Conservation (phyloP, 108 stramenopile genomes). For the Pelagomonas calceolata region DNA sequence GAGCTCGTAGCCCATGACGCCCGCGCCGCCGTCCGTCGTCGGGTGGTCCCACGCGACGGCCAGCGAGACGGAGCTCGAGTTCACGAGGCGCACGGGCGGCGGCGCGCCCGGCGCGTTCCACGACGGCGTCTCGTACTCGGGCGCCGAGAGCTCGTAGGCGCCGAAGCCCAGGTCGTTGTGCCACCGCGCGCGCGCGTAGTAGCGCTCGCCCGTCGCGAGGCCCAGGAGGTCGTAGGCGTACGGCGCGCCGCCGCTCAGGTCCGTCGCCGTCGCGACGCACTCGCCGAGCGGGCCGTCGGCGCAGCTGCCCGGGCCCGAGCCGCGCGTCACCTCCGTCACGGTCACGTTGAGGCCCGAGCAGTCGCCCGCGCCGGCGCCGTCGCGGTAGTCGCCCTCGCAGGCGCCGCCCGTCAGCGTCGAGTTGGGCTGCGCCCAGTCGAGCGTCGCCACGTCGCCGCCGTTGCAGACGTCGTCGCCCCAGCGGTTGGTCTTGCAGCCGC, state of each 20-base stretch:
- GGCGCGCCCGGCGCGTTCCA: conserved; percentile 56
- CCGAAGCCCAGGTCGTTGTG: conserved; percentile 33
- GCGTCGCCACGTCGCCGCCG: conserved; percentile 44
- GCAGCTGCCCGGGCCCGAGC: conserved; percentile 43
- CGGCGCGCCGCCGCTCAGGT: conserved; percentile 19
- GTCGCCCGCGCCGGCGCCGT: too few relatives aligned
- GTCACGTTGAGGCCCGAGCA: conserved; percentile 11
- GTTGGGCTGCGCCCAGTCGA: conserved; percentile 15
- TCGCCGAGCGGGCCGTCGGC: conserved; percentile 24
- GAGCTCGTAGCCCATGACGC: conserved; percentile 64
- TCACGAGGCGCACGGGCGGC: conserved; percentile 44
- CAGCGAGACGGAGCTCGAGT: conserved; percentile 50
- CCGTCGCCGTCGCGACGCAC: conserved; percentile 34
- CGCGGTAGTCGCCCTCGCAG: too few relatives aligned
- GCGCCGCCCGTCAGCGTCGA: conserved; percentile 43
- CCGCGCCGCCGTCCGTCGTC: conserved; percentile 53
- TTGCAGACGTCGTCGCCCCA: conserved; percentile 50
- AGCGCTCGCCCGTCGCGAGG: conserved; percentile 2
- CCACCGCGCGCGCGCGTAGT: not conserved
- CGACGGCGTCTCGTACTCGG: conserved; percentile 23
- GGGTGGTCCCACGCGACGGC: conserved; percentile 59
- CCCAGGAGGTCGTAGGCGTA: conserved; percentile 5
- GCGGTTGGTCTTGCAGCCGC: conserved; percentile 38
- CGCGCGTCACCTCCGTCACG: conserved; percentile 24
- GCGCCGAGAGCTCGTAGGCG: conserved; percentile 12